phyloP scores from a whole-genome alignment of 106 monocot species.

The Dendrobium officinale region DNA sequence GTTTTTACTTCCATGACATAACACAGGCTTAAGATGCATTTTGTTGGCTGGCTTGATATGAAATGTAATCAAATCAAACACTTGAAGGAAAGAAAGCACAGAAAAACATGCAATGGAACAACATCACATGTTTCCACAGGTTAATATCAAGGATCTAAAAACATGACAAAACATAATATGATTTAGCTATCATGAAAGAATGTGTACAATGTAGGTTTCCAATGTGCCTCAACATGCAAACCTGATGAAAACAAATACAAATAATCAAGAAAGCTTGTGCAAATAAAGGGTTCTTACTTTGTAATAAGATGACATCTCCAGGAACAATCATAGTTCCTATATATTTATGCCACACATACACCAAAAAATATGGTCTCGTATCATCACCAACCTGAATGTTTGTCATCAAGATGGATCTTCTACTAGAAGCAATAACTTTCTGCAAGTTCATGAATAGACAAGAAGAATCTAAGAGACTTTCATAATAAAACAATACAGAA shows the following conservation, averaged over 20 bases:
- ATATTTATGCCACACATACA: slow-evolving; percentile 41
- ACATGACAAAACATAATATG: neutral
- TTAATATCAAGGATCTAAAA: neutral
- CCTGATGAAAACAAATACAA: neutral
- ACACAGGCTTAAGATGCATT: too few relatives aligned
- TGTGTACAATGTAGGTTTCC: neutral
- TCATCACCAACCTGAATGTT: slow-evolving; percentile 41
- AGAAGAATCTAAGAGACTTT: neutral
- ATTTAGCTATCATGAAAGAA: neutral
- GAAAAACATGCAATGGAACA: neutral
- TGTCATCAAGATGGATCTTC: slow-evolving; percentile 22
- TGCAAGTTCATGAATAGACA: neutral
- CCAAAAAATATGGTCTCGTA: slow-evolving; percentile 33
- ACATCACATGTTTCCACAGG: neutral
- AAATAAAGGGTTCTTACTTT: slow-evolving; percentile 31
- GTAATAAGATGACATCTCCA: slow-evolving; percentile 46
- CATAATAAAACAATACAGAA: neutral
- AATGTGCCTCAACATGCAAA: neutral
- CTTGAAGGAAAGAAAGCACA: too few relatives aligned
- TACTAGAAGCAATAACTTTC: slow-evolving; percentile 22
- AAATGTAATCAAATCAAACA: too few relatives aligned
- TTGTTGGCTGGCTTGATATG: too few relatives aligned
- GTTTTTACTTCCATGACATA: too few relatives aligned
- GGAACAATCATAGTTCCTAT: slow-evolving; percentile 23
- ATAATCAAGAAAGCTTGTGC: neutral